Evolutionary conservation across 352 stramenopile genomes (phyloP).

Genomic region (Globisporangium canariense): DNA sequence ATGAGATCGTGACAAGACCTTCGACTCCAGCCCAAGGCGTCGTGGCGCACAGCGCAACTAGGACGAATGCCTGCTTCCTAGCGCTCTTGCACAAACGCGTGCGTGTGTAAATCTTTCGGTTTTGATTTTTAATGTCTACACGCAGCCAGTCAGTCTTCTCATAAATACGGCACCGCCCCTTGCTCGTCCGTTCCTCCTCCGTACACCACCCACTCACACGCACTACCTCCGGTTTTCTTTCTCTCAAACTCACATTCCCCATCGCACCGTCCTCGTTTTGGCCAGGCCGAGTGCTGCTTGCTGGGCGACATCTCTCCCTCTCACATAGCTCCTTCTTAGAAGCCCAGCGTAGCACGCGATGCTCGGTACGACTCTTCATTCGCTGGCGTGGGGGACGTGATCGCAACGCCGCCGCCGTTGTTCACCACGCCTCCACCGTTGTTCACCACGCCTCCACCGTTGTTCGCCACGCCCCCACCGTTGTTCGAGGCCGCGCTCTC

Average conservation of each 20-base stretch:
- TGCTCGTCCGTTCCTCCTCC: not conserved
- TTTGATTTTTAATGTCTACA: not conserved
- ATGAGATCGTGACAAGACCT: not conserved
- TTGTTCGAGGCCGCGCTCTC: slow-evolving; percentile 29
- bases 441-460: slow-evolving; percentile 13
- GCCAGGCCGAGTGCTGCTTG: no score
- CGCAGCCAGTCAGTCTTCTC: not conserved
- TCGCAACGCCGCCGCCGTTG: slow-evolving; percentile 9
- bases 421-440: slow-evolving; percentile 20
- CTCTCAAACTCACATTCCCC: not conserved
- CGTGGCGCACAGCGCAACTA: no score
- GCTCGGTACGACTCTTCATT: slow-evolving; percentile 33
- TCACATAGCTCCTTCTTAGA: slow-evolving; percentile 24
- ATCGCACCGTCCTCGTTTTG: no score
- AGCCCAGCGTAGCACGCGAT: slow-evolving; percentile 63
- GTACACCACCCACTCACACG: not conserved
- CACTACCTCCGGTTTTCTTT: not conserved
- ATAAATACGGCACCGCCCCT: not conserved
- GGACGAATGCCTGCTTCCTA: no score
- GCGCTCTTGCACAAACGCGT: no score
- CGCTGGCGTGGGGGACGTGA: not conserved
- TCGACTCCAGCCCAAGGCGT: no score
- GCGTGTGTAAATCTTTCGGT: not conserved
- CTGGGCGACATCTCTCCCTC: not conserved
- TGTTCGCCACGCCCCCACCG: slow-evolving; percentile 17